Percentiles rank a stretch among this genome's conserved stretches.
phyloP scores from a whole-genome alignment of 2,329 filamentous ascomycete species.

The Tolypocladium paradoxum region DNA sequence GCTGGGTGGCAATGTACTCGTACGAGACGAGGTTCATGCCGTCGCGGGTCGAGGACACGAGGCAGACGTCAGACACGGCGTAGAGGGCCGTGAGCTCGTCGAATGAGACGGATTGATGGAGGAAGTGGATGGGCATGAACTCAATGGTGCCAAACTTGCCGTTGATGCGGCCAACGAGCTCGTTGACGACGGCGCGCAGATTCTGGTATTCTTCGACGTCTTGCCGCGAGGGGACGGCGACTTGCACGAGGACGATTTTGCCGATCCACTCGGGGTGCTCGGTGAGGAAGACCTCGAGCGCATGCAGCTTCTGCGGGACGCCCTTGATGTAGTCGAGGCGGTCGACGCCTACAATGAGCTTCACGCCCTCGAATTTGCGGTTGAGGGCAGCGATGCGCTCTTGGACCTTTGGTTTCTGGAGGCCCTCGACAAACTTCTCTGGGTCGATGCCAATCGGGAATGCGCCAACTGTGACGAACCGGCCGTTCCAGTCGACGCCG shows the following conservation, averaged over 20 bases:
- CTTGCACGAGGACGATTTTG: constrained; percentile 91
- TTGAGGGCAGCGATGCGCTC: constrained; percentile 76
- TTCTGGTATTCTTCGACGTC: constrained; percentile 99
- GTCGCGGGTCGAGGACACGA: constrained; percentile 91
- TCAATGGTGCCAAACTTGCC: constrained; percentile 94
- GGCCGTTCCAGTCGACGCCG: constrained; percentile 81
- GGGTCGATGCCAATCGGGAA: constrained; percentile 98
- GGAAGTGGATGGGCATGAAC: constrained; percentile 98
- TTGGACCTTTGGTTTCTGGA: constrained; percentile 76
- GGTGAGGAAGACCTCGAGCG: constrained; percentile 89
- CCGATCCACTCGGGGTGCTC: constrained; percentile 98
- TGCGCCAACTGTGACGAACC: constrained; percentile 81
- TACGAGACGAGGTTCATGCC: constrained; percentile 99
- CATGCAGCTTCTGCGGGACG: constrained; percentile 93
- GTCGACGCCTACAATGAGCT: constrained; percentile 93
- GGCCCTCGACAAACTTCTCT: constrained; percentile 84
- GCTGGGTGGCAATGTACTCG: constrained; percentile 93
- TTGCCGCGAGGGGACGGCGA: constrained; percentile 86
- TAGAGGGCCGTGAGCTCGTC: constrained; percentile 93
- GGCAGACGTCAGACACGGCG: constrained; percentile 80
- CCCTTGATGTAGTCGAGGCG: constrained; percentile 98
- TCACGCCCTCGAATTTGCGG: constrained; percentile 89
- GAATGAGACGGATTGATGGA: constrained; percentile 91
- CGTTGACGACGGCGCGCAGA: constrained; percentile 87
- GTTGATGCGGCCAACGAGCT: constrained; percentile 93